These are phyloP conservation scores for Phytophthora aleatoria DNA, from an alignment of 352 stramenopile genomes.

Conservation along the genomic window DNA sequence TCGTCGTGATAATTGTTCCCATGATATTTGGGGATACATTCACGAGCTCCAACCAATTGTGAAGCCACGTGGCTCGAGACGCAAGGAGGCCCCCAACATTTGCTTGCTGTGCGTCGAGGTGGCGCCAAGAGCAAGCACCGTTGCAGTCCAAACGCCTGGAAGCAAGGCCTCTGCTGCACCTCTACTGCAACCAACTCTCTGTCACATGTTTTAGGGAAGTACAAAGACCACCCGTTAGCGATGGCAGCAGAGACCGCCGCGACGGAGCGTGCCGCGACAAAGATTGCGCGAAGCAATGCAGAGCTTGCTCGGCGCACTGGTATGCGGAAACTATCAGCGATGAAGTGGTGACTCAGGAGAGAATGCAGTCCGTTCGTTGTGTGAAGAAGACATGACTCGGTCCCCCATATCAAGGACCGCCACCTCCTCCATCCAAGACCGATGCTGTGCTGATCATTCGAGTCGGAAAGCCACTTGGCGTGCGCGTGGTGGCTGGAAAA, in stretches of 20 bases:
- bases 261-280: background rate
- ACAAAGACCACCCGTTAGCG: background rate
- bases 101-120: background rate
- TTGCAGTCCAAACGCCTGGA: background rate
- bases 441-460: too few species aligned
- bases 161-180: background rate
- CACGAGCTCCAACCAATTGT: background rate
- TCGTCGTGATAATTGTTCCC: background rate
- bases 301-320: background rate
- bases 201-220: background rate
- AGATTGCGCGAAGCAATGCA: background rate
- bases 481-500: too few species aligned
- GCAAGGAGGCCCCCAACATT: background rate
- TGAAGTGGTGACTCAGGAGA: background rate
- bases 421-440: too few species aligned
- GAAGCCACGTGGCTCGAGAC: background rate
- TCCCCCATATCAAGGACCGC: too few species aligned
- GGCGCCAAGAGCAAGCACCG: background rate
- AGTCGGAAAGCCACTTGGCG: too few species aligned
- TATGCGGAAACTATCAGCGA: background rate
- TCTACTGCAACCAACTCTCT: background rate
- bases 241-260: background rate
- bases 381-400: background rate
- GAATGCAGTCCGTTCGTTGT: background rate
- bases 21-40: background rate